Evolutionary conservation across 345 rosid genomes (phyloP).

Genomic region (Melaleuca alternifolia): DNA sequence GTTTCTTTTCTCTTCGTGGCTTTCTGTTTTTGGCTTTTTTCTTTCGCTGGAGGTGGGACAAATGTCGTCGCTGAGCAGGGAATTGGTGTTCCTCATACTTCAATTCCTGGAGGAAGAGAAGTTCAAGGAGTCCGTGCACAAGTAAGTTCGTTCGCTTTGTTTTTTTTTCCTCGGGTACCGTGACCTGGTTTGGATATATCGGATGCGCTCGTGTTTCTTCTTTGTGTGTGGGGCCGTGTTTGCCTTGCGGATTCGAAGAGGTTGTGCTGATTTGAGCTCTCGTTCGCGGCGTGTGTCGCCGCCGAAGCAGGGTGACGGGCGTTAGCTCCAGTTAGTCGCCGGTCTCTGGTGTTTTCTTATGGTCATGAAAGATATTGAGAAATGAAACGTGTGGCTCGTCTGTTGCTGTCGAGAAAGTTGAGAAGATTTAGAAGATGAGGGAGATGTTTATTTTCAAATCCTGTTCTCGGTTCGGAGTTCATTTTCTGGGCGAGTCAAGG

Average conservation of each 20-base stretch:
- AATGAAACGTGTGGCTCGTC: not conserved
- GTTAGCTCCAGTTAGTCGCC: not conserved
- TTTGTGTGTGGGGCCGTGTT: not conserved
- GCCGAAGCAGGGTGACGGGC: not conserved
- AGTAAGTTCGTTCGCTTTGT: slow-evolving; percentile 19
- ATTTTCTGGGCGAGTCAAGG: not conserved
- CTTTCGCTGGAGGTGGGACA: not conserved
- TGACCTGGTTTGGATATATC: no score
- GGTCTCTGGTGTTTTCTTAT: not conserved
- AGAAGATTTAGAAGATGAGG: not conserved
- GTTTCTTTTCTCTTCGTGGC: not conserved
- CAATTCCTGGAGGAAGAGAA: slow-evolving; percentile 95
- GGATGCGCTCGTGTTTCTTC: not conserved
- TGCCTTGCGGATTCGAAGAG: not conserved
- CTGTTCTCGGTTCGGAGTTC: not conserved
- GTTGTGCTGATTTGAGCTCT: not conserved
- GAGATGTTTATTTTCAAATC: not conserved
- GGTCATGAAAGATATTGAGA: not conserved
- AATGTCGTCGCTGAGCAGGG: slow-evolving; percentile 83
- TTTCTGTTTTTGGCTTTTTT: not conserved
- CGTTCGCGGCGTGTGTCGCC: not conserved
- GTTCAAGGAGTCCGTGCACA: slow-evolving; percentile 80
- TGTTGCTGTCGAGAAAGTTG: not conserved
- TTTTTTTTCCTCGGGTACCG: not conserved
- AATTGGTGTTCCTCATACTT: slow-evolving; percentile 84